phyloP scores from a whole-genome alignment of 2,329 filamentous ascomycete genomes.

The Diatrype stigma region DNA sequence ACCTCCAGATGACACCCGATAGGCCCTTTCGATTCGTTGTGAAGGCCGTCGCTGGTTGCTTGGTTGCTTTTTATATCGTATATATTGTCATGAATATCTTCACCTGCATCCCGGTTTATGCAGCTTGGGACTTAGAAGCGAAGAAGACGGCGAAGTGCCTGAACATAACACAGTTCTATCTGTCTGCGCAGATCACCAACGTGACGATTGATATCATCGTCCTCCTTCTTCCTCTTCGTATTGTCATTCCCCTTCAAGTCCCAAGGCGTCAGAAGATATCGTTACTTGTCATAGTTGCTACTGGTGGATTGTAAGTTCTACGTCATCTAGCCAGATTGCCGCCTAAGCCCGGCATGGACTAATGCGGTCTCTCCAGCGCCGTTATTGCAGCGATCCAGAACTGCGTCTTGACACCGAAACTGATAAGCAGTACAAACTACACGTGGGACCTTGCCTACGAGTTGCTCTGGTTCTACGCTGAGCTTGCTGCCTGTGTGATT shows the following conservation, averaged over 20 bases:
- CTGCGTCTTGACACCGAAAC: constrained; percentile 1
- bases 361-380: not conserved
- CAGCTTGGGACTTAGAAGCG: not conserved
- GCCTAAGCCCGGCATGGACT: not conserved
- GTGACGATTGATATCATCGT: constrained; percentile 4
- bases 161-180: constrained; percentile 3
- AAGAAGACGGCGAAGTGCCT: constrained; percentile 1
- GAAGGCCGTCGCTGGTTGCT: not conserved
- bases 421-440: constrained; percentile 2
- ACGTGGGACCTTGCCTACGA: constrained; percentile 1
- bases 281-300: constrained; percentile 1
- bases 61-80: not conserved
- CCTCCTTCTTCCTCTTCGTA: constrained; percentile 2
- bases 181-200: not conserved
- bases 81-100: not conserved
- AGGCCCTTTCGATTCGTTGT: not conserved
- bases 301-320: constrained; percentile 4
- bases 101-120: not conserved
- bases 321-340: not conserved
- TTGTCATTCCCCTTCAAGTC: constrained; percentile 3
- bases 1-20: not conserved
- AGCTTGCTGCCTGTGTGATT: constrained; percentile 1
- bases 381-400: constrained; percentile 1
- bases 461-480: constrained; percentile 1
- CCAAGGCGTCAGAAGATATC: constrained; percentile 2